Conservation (phyloP, 345 rosid species). For the Aquilaria sinensis region DNA sequence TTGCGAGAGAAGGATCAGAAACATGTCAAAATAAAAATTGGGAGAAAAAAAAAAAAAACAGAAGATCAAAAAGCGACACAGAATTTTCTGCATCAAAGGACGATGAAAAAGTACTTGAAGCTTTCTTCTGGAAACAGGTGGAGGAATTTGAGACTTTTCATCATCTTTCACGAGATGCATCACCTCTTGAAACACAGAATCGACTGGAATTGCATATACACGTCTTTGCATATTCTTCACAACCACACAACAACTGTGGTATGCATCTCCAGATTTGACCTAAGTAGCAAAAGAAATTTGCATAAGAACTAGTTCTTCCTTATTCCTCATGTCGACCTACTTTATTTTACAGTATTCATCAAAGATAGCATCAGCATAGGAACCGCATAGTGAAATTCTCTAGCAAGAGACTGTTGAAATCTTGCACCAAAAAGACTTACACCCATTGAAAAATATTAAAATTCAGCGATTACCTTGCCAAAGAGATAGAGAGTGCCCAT, state of each 20-base stretch:
- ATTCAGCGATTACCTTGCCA: conserved; percentile 64
- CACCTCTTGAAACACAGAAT: conserved; percentile 57
- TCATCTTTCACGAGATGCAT: conserved; percentile 63
- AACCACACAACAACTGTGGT: conserved; percentile 83
- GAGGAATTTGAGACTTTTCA: conserved; percentile 57
- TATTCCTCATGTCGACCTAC: background rate
- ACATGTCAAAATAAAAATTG: conserved; percentile 9
- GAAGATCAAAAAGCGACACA: background rate
- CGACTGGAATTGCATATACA: conserved; percentile 77
- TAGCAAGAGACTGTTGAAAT: background rate
- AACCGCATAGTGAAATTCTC: too few species aligned
- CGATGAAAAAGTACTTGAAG: conserved; percentile 53
- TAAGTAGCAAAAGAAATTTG: conserved; percentile 22
- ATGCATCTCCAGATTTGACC: conserved; percentile 74
- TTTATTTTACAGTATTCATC: background rate
- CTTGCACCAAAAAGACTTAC: too few species aligned
- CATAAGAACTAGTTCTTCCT: background rate
- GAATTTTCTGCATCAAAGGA: background rate
- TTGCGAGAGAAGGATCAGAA: conserved; percentile 7
- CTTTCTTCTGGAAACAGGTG: conserved; percentile 47
- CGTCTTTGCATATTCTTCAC: conserved; percentile 83
- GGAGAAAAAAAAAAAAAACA: background rate
- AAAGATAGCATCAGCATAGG: background rate
- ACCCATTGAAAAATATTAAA: background rate
- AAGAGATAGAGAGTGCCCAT: conserved; percentile 78